phyloP scores from a whole-genome alignment of 495 filamentous ascomycete genomes.

The Tuber melanosporum region DNA sequence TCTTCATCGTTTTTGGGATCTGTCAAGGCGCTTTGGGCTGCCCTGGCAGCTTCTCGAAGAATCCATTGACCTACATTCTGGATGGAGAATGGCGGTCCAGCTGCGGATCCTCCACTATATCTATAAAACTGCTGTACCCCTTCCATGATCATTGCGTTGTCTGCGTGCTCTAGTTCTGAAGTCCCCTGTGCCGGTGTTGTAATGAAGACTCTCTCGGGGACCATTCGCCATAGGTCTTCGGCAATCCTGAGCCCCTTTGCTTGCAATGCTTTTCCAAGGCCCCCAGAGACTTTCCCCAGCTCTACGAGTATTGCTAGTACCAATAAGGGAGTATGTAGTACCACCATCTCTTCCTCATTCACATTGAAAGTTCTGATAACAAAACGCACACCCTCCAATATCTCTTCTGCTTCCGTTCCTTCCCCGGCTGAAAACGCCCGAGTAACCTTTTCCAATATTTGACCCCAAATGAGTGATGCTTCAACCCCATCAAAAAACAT shows the following conservation, averaged over 20 bases:
- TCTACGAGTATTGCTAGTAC: conserved; percentile 62
- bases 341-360: conserved; percentile 90
- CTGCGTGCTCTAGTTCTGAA: conserved; percentile 18
- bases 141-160: conserved; percentile 49
- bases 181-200: conserved; percentile 32
- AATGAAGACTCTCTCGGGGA: conserved; percentile 65
- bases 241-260: conserved; percentile 51
- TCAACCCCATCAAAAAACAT: conserved; percentile 97
- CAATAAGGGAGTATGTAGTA: conserved; percentile 72
- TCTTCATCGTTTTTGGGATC: conserved; percentile 16
- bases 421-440: conserved; percentile 52
- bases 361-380: conserved; percentile 85
- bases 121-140: conserved; percentile 61
- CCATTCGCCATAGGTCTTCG: conserved; percentile 54
- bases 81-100: conserved; percentile 25
- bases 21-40: conserved; percentile 18
- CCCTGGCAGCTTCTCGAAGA: conserved; percentile 25
- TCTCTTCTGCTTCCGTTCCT: conserved; percentile 47
- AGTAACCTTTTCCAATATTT: conserved; percentile 58
- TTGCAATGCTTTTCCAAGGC: conserved; percentile 16
- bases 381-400: conserved; percentile 70
- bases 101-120: conserved; percentile 8
- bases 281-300: conserved; percentile 43
- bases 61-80: conserved; percentile 29
- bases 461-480: conserved; percentile 82